Base-by-base conservation (phyloP, 2,329 filamentous ascomycete species). In the Pseudocercospora fijiensis region DNA sequence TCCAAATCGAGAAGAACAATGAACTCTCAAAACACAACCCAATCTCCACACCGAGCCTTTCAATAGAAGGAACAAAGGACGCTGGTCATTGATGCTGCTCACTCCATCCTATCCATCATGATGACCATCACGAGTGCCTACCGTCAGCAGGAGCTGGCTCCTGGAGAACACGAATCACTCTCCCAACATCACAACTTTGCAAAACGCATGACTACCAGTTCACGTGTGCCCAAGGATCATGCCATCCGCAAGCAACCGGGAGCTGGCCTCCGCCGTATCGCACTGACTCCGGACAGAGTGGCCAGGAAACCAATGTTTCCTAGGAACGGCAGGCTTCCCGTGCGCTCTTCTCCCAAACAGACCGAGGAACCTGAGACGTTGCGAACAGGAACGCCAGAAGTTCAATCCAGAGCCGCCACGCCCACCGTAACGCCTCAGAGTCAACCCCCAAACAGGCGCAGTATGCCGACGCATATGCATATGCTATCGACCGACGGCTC, bases 401-500 rank as follows among this genome's bases (percentile, higher is more conserved):
- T 18, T 27, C 53, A 53, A 16, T 45, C n/a, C 27, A 56, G 45
- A 16, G 18, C 41, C 41, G 16, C 28, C 49, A 52, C 27, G 20
- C 26, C 33, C 18, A 47, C n/a, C 47, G 41, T 16, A 28, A n/a
- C 43, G 27, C 11, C 47, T 24, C 13, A 20, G 13, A 18, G 33
- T 22, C 41, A 18, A 10, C 49, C 13, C 30, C 27, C 28, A 58
- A 41, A n/a, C n/a, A 60, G 30, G 26, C 57, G 56, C 20, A 43
- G 57, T 13, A 47, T 55, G 6, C 41, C 20, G 3, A 47, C 45
- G 9, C 16, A 52, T n/a, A 55, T 33, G 9, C 16, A 52, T n/a
- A 55, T 33, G n/a, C 45, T 56, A 20, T 22, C 13, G 16, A 61
- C 58, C 9, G 52, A 52, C 10, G 59, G 58, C 26, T 41, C 59